phyloP scores from a whole-genome alignment of 805 yeast species.

The Hanseniaspora nectarophila region DNA sequence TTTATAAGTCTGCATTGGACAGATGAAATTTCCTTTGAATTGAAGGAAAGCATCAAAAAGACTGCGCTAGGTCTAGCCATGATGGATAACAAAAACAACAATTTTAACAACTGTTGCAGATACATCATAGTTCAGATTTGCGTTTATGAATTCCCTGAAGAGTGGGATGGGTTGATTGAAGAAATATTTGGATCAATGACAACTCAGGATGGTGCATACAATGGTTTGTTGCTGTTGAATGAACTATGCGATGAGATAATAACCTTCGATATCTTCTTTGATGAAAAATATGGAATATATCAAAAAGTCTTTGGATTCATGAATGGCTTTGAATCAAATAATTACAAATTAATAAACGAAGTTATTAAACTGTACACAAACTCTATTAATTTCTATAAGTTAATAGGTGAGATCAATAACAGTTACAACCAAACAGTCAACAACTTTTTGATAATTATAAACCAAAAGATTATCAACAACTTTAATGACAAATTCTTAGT shows the following conservation, averaged over 20 bases:
- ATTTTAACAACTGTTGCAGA: slow-evolving; percentile 54
- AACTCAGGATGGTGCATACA: slow-evolving; percentile 23
- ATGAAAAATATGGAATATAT: slow-evolving; percentile 47
- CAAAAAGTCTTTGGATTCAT: slow-evolving; percentile 41
- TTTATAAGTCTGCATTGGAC: slow-evolving; percentile 64
- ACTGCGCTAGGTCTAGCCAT: slow-evolving; percentile 37
- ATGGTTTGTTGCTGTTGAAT: slow-evolving; percentile 45
- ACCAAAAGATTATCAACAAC: neutral
- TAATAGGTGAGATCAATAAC: neutral
- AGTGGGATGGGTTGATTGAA: slow-evolving; percentile 68
- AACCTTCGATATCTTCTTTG: slow-evolving; percentile 77
- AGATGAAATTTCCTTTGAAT: slow-evolving; percentile 28
- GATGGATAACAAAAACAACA: slow-evolving; percentile 35
- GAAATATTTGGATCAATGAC: slow-evolving; percentile 23
- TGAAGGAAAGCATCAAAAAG: slow-evolving; percentile 40
- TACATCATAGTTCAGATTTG: slow-evolving; percentile 76
- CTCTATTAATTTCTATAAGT: neutral
- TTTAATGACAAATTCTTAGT: neutral
- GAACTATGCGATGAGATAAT: slow-evolving; percentile 80
- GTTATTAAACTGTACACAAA: slow-evolving; percentile 6
- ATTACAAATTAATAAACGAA: slow-evolving; percentile 17
- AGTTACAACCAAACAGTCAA: neutral
- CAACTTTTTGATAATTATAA: neutral
- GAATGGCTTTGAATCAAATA: slow-evolving; percentile 28
- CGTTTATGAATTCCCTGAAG: slow-evolving; percentile 85